Percentiles rank a stretch among this genome's conserved stretches.
Evolutionary conservation across 2,329 filamentous ascomycete genomes (phyloP).

Genomic region (Zymoseptoria ardabiliae): DNA sequence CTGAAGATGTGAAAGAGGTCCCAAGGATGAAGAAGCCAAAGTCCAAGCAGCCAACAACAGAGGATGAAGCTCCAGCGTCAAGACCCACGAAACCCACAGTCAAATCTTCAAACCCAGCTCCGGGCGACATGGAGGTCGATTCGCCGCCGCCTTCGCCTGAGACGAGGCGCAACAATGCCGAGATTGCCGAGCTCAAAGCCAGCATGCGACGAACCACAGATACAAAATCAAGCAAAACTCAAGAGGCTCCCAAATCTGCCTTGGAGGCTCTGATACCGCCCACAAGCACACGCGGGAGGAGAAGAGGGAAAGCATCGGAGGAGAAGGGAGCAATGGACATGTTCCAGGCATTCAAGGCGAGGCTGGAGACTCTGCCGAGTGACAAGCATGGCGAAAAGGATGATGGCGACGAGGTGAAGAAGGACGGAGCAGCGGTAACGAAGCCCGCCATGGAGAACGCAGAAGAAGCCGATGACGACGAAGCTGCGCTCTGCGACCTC

Average conservation of each 20-base stretch:
- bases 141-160: constrained; percentile 17
- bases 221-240: constrained; percentile 29
- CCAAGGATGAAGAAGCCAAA: constrained; percentile 19
- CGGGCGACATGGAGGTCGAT: constrained; percentile 9
- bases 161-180: constrained; percentile 45
- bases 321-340: constrained; percentile 57
- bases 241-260: constrained; percentile 57
- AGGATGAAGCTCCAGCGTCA: constrained; percentile 5
- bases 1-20: constrained; percentile 20
- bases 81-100: neutral
- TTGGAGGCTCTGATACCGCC: constrained; percentile 68
- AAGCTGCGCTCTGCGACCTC: constrained; percentile 75
- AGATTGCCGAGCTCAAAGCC: constrained; percentile 72
- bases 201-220: constrained; percentile 63
- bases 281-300: constrained; percentile 63
- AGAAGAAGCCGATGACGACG: constrained; percentile 51
- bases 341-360: constrained; percentile 71
- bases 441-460: constrained; percentile 1
- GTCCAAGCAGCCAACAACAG: constrained; percentile 8
- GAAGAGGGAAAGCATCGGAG: constrained; percentile 50
- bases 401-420: neutral
- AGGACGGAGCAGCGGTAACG: neutral
- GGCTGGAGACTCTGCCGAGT: constrained; percentile 49
- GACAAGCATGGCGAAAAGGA: constrained; percentile 1
- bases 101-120: neutral